phyloP scores from a whole-genome alignment of 2,329 filamentous ascomycete species.

The Paradendryphiella salina region DNA sequence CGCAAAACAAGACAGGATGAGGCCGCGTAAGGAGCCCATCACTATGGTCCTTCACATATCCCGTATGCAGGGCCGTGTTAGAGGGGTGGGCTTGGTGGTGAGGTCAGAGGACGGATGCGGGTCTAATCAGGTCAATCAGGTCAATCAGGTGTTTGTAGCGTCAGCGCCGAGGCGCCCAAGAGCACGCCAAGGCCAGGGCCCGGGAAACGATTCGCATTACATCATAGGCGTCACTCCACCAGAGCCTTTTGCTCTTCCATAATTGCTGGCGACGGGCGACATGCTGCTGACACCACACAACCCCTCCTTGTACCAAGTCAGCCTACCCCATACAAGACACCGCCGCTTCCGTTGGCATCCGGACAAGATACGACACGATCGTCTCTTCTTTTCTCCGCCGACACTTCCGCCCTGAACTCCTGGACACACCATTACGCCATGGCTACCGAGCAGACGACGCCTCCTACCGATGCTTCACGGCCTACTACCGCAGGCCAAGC shows the following conservation, averaged over 20 bases:
- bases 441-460: conserved; percentile 30
- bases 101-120: conserved; percentile 24
- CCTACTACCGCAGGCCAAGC: conserved; percentile 14
- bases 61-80: conserved; percentile 9
- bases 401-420: conserved; percentile 11
- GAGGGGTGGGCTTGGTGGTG: conserved; percentile 12
- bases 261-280: conserved; percentile 9
- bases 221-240: conserved; percentile 7
- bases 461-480: conserved; percentile 11
- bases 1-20: conserved; percentile 26
- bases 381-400: conserved; percentile 16
- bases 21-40: conserved; percentile 31
- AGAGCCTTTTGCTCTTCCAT: conserved; percentile 4
- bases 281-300: conserved; percentile 15
- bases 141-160: conserved; percentile 7
- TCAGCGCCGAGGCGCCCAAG: conserved; percentile 10
- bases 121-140: background rate
- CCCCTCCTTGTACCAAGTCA: conserved; percentile 3
- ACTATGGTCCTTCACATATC: conserved; percentile 36
- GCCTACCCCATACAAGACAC: conserved; percentile 19
- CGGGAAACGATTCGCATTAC: conserved; percentile 5
- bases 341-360: conserved; percentile 32
- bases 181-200: conserved; percentile 6
- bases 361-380: conserved; percentile 22
- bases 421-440: conserved; percentile 8